Percentiles rank a stretch among this genome's conserved stretches.
Evolutionary conservation across 2,329 filamentous ascomycete genomes (phyloP).

Genomic region (Pseudogymnoascus sp.): DNA sequence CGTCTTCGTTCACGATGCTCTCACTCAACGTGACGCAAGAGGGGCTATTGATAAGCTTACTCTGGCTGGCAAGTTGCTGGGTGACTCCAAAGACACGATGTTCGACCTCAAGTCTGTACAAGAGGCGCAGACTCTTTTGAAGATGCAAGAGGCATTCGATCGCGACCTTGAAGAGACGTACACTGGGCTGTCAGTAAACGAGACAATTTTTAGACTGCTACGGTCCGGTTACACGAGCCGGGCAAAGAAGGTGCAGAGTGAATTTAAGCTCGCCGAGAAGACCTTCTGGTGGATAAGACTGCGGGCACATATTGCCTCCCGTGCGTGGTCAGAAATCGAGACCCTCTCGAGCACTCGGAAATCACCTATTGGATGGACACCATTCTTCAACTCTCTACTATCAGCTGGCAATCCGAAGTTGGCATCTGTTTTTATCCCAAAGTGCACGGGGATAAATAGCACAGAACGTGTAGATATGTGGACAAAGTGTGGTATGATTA

Average conservation of each 20-base stretch:
- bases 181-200: slow-evolving; percentile 76
- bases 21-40: slow-evolving; percentile 61
- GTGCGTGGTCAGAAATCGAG: slow-evolving; percentile 89
- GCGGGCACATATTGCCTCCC: slow-evolving; percentile 77
- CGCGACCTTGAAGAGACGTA: slow-evolving; percentile 72
- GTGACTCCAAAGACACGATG: slow-evolving; percentile 71
- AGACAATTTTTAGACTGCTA: slow-evolving; percentile 85
- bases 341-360: slow-evolving; percentile 71
- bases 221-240: slow-evolving; percentile 73
- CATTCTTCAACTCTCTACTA: slow-evolving; percentile 84
- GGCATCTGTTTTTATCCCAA: slow-evolving; percentile 75
- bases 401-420: slow-evolving; percentile 84
- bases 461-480: slow-evolving; percentile 76
- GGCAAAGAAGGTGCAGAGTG: slow-evolving; percentile 77
- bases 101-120: slow-evolving; percentile 69
- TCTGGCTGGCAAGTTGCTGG: slow-evolving; percentile 73
- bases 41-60: slow-evolving; percentile 77
- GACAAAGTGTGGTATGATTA: slow-evolving; percentile 85
- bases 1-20: slow-evolving; percentile 76
- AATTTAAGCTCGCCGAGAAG: slow-evolving; percentile 90
- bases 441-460: slow-evolving; percentile 62
- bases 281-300: slow-evolving; percentile 81
- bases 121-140: slow-evolving; percentile 70
- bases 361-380: slow-evolving; percentile 95
- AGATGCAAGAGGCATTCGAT: slow-evolving; percentile 81